Evolutionary conservation across 1,139 yeast species (phyloP).

Genomic region (Diutina pseudorugosa): DNA sequence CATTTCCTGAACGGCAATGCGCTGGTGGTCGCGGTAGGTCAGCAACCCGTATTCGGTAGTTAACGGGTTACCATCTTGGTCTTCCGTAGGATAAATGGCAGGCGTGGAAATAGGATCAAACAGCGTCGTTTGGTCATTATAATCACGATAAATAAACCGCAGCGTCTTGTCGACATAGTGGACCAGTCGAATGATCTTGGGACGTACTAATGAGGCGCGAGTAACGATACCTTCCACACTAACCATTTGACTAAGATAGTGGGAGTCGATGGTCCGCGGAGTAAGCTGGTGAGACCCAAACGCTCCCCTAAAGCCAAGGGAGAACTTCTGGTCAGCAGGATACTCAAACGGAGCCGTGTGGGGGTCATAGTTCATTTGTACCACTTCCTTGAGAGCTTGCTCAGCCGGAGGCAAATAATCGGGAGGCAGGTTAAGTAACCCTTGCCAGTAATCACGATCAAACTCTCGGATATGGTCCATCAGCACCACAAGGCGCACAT

Average conservation of each 20-base stretch:
- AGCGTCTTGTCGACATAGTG: constrained; percentile 85
- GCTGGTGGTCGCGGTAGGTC: constrained; percentile 90
- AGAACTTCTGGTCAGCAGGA: constrained; percentile 55
- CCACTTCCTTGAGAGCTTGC: constrained; percentile 74
- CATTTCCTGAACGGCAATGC: constrained; percentile 90
- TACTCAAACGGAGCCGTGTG: constrained; percentile 36
- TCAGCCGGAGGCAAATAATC: constrained; percentile 87
- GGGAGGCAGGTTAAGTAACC: constrained; percentile 65
- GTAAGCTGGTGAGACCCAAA: constrained; percentile 83
- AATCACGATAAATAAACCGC: constrained; percentile 81
- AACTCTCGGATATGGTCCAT: constrained; percentile 83
- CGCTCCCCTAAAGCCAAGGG: constrained; percentile 79
- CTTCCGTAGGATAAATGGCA: constrained; percentile 89
- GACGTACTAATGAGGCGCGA: constrained; percentile 83
- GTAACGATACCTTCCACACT: constrained; percentile 95
- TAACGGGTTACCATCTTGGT: constrained; percentile 78
- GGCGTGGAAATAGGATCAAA: constrained; percentile 78
- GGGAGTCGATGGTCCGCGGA: constrained; percentile 77
- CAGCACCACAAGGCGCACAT: constrained; percentile 60
- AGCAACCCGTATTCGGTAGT: constrained; percentile 89
- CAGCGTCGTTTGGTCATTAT: constrained; percentile 86
- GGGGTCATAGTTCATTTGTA: constrained; percentile 54
- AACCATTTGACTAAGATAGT: constrained; percentile 66
- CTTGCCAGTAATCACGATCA: constrained; percentile 69
- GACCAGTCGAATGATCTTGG: constrained; percentile 83